Base-by-base conservation (phyloP, 768 basidiomycete species). In the Boletus insuetus region DNA sequence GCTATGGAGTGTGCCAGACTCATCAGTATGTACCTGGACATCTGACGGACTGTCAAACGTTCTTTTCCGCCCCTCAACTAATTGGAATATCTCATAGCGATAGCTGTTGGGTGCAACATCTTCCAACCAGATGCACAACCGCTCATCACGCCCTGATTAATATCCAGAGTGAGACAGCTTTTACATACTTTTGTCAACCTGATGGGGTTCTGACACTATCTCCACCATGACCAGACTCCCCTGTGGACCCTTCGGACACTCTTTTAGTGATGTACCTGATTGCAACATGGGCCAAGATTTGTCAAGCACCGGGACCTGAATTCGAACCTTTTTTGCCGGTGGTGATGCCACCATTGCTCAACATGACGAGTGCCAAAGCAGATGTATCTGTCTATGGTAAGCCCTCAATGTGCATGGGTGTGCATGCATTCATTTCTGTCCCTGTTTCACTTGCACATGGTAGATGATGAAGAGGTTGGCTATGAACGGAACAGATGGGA, bases 1-100 rank as follows among this genome's bases (percentile, higher is more conserved):
- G 90, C 91, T 1, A 94, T 96, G 89, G 93, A 95, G 66, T 94
- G 92, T 68, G 91, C 90, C 0, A 89, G 89, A 9, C 74, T 93
- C 20, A 88, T 92, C 56, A 91, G 92, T 92, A 41, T 17, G 82
- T 69, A 22, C 42, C 59, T 53, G 43, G 34, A 42, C 13, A 16
- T 34, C 20, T 16, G 37, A 46, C n/a, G n/a, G n/a, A n/a, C n/a
- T n/a, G n/a, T 22, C 22, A 19, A 10, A 10, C 11, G 43, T 19
- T 43, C 14, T 22, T 20, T 17, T 38, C 8, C 9, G 7, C 13
- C 26, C 10, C 29, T 38, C 29, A 14, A n/a, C 13, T 24, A 42
- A 17, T 32, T 7, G 38, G 39, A 57, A 31, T 29, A 7, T 39
- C 32, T 29, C 19, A 37, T 55, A 94, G 92, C 90, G 3, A 89